phyloP scores from a whole-genome alignment of 2,329 filamentous ascomycete species.

The Whalleya microplaca region DNA sequence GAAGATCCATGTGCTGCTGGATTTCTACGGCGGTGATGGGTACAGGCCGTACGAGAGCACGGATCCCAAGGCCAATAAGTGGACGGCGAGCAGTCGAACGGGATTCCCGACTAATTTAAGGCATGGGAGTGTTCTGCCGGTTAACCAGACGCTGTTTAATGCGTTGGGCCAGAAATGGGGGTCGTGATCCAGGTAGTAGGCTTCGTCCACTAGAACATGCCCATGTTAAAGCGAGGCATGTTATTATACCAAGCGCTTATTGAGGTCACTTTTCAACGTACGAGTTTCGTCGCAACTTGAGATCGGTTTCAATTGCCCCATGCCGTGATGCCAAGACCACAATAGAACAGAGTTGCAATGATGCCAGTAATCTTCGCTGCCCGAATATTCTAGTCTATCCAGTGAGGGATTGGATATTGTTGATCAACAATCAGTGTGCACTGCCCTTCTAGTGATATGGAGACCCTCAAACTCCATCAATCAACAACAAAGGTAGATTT shows the following conservation, averaged over 20 bases:
- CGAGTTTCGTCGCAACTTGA: not conserved
- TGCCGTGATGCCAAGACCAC: not conserved
- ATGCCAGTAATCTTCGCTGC: not conserved
- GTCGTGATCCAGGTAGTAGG: slow-evolving; percentile 13
- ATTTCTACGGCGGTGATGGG: slow-evolving; percentile 51
- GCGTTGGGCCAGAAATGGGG: slow-evolving; percentile 45
- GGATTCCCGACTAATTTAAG: slow-evolving; percentile 52
- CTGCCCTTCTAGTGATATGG: no score
- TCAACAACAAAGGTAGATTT: no score
- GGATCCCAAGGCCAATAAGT: slow-evolving; percentile 47
- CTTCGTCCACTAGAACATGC: not conserved
- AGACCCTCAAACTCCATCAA: no score
- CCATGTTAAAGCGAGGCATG: not conserved
- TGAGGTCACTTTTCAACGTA: not conserved
- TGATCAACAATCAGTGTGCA: no score
- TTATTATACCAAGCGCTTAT: not conserved
- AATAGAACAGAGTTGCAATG: not conserved
- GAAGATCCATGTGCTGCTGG: slow-evolving; percentile 52
- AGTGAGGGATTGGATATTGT: no score
- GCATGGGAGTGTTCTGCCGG: slow-evolving; percentile 55
- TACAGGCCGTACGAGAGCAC: slow-evolving; percentile 54
- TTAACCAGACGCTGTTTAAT: slow-evolving; percentile 47
- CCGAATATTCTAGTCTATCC: no score
- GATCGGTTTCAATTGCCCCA: not conserved
- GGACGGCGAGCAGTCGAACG: slow-evolving; percentile 47